These are phyloP conservation scores for Nannochloris sp. DNA, from an alignment of 139 green algal species.

Conservation along the genomic window DNA sequence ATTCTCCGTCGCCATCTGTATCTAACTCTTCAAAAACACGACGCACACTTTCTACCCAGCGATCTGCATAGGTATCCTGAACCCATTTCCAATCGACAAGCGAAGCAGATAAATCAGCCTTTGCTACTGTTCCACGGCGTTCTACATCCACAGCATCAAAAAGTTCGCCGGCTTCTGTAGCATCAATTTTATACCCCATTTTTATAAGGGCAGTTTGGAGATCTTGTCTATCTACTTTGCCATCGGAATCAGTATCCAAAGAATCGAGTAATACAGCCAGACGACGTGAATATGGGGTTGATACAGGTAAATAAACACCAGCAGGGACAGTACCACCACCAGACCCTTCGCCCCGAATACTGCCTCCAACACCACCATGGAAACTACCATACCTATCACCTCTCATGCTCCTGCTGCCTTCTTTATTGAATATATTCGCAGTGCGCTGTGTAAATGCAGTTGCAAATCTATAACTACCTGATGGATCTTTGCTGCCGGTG, in stretches of 20 bases:
- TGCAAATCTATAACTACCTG: background rate
- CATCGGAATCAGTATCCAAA: constrained; percentile 1
- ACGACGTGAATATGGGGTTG: constrained; percentile 17
- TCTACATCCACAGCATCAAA: constrained; percentile 20
- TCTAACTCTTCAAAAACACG: constrained; percentile 23
- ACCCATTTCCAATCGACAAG: constrained; percentile 23
- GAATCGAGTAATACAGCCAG: constrained; percentile 18
- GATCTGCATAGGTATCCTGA: constrained; percentile 1
- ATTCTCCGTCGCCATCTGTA: constrained; percentile 1
- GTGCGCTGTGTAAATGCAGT: background rate
- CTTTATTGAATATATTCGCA: background rate
- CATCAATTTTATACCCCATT: constrained; percentile 14
- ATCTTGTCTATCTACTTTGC: constrained; percentile 5
- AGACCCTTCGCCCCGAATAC: background rate
- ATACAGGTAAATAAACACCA: constrained; percentile 7
- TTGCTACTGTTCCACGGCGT: background rate
- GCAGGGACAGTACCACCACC: background rate
- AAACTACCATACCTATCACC: background rate
- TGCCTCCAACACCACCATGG: background rate
- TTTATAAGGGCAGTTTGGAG: constrained; percentile 4
- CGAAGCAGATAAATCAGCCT: constrained; percentile 8
- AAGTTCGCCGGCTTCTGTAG: constrained; percentile 13
- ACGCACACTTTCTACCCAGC: constrained; percentile 16
- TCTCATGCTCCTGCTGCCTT: background rate
- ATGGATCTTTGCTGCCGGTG: too few relatives aligned